These are phyloP conservation scores for Corinectria fuckeliana DNA, from an alignment of 2,329 filamentous ascomycete species.

Conservation along the genomic window DNA sequence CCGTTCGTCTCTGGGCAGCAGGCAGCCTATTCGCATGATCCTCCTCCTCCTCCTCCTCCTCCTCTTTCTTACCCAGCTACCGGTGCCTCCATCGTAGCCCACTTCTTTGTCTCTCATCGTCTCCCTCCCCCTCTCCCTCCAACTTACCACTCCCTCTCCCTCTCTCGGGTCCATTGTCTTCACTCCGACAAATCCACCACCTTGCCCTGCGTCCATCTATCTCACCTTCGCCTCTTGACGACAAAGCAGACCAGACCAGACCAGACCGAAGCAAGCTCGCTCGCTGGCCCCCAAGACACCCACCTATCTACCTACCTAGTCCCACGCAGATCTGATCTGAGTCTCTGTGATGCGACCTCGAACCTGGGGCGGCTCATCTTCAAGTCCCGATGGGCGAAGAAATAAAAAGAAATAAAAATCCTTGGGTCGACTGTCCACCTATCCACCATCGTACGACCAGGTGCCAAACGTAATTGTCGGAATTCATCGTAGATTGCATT, in stretches of 20 bases:
- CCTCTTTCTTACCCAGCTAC: neutral
- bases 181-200: neutral
- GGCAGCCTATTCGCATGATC: too few relatives aligned
- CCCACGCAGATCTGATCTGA: conserved; percentile 25
- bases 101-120: neutral
- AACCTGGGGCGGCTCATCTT: conserved; percentile 3
- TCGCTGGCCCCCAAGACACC: conserved; percentile 3
- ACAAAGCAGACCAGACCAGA: neutral
- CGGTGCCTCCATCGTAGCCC: neutral
- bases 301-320: neutral
- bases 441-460: conserved; percentile 30
- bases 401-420: conserved; percentile 4
- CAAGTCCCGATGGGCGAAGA: neutral
- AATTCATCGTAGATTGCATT: conserved; percentile 20
- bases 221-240: neutral
- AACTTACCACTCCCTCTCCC: conserved; percentile 2
- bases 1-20: neutral
- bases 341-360: conserved; percentile 14
- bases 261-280: conserved; percentile 19
- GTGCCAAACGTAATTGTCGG: conserved; percentile 5
- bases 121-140: neutral
- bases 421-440: conserved; percentile 2
- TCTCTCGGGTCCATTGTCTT: neutral
- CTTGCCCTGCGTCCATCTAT: neutral
- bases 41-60: neutral